Base-by-base conservation (phyloP, 164 flowering plant species). In the Vitis rotundifolia region DNA sequence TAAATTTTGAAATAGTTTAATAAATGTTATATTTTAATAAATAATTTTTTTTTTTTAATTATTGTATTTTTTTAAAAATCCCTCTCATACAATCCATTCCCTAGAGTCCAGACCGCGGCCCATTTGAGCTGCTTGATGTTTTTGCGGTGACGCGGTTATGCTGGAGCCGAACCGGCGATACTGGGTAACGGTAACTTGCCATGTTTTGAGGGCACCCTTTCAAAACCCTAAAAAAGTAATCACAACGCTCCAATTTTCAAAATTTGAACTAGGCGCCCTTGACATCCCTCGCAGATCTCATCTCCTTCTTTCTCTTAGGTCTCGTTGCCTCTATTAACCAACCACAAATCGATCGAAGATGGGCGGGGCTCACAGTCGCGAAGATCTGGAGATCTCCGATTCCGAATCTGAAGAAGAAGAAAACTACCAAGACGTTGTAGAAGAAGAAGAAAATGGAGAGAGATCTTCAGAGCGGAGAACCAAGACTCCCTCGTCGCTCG, bases 301-400 rank as follows among this genome's bases (percentile, higher is more conserved):
- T 53, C 22, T 31, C 44, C 47, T 28, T 2, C 61, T 8, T 11
- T 26, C 37, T 9, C 14, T 37, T 37, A 1, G 26, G 1, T 6
- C 44, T 37, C 44, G 7, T 37, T 37, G 44, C 44, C 5, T 37
- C 26, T 22, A 22, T 22, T 22, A 22, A 11, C n/a, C 9, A 18
- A 12, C 52, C 18, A 48, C 5, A 48, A 14, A n/a, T 8, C 15
- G 8, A 57, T 61, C 53, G 48, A 58, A 10, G 47, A 89, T 89
- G 94, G 94, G 92, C 9, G 87, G 68, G 15, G 49, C 85, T 28
- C 89, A 84, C n/a, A 88, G 94, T 64, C 90, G 89, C 64, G 91
- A 88, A 64, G 90, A 83, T 56, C 79, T 83, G 3, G 86, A 85
- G 13, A 70, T 84, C 61, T 80, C 85, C 9, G 89, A 82, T 67